These are phyloP conservation scores for Auricularia sp. DNA, from an alignment of 768 basidiomycete species.

Conservation along the genomic window DNA sequence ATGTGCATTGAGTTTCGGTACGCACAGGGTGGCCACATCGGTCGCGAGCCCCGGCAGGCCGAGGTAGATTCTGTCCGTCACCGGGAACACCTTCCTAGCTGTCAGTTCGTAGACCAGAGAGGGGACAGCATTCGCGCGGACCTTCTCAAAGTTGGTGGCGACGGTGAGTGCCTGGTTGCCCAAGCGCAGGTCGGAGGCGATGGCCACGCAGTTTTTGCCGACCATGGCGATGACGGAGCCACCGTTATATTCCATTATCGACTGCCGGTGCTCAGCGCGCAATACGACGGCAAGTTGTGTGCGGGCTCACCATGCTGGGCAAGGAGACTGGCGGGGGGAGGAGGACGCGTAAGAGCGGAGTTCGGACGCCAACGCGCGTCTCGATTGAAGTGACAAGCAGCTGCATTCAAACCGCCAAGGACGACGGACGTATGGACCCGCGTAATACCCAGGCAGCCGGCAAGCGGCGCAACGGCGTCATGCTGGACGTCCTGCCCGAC, in stretches of 20 bases:
- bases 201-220: conserved; percentile 97
- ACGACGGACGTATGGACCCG: no score
- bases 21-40: conserved; percentile 84
- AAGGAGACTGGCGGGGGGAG: not conserved
- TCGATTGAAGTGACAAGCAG: no score
- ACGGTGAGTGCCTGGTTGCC: conserved; percentile 83
- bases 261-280: conserved; percentile 32
- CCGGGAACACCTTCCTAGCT: conserved; percentile 75
- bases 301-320: not conserved
- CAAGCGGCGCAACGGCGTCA: not conserved
- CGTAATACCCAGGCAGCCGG: no score
- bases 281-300: not conserved
- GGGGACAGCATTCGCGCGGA: conserved; percentile 20
- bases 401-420: no score
- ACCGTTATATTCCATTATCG: conserved; percentile 89
- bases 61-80: conserved; percentile 84
- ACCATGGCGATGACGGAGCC: conserved; percentile 99
- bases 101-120: not conserved
- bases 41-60: conserved; percentile 90
- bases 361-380: no score
- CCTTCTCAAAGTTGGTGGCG: conserved; percentile 92
- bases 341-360: no score
- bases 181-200: conserved; percentile 88
- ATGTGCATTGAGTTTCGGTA: not conserved
- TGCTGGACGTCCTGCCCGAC: conserved; percentile 1